Percentiles rank a stretch among this genome's conserved stretches.
Conservation (phyloP, 495 filamentous ascomycete genomes). For the Penicillium antarcticum region DNA sequence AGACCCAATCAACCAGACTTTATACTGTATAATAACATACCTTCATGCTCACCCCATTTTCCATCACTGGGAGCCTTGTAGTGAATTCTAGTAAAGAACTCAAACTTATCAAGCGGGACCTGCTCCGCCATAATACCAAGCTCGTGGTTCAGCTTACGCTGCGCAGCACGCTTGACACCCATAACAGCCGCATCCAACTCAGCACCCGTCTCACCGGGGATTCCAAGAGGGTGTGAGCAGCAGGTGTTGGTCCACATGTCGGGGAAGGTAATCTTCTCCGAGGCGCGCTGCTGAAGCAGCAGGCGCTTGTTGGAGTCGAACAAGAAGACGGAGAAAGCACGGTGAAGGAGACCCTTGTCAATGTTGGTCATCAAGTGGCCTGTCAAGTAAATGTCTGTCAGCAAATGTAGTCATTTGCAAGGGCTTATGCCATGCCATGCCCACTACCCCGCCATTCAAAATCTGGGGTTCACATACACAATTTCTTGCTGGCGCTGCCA, state of each 20-base stretch:
- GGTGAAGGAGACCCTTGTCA: slow-evolving; percentile 88
- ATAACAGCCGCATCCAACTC: slow-evolving; percentile 74
- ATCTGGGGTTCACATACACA: slow-evolving; percentile 56
- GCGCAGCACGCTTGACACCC: slow-evolving; percentile 86
- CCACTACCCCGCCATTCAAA: slow-evolving; percentile 12
- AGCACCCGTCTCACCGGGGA: slow-evolving; percentile 85
- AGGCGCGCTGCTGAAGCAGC: slow-evolving; percentile 90
- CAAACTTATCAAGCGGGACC: slow-evolving; percentile 88
- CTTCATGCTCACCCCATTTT: slow-evolving; percentile 98
- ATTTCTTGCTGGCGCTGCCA: slow-evolving; percentile 96
- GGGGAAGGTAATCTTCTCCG: slow-evolving; percentile 99
- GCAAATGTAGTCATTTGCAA: not conserved
- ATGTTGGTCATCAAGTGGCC: slow-evolving; percentile 99
- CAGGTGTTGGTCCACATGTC: slow-evolving; percentile 99
- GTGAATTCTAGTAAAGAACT: slow-evolving; percentile 94
- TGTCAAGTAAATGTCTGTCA: slow-evolving; percentile 30
- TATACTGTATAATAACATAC: slow-evolving; percentile 48
- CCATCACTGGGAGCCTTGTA: slow-evolving; percentile 97
- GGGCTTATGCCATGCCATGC: not conserved
- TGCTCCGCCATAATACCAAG: slow-evolving; percentile 87
- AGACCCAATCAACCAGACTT: not conserved
- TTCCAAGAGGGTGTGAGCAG: slow-evolving; percentile 93
- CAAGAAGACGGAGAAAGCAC: slow-evolving; percentile 96
- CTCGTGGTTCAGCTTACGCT: slow-evolving; percentile 91
- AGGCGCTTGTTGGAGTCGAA: slow-evolving; percentile 87